Percentiles rank a stretch among this genome's conserved stretches.
Evolutionary conservation across 2,329 filamentous ascomycete species (phyloP).

Genomic region (Helicocarpus griseus): DNA sequence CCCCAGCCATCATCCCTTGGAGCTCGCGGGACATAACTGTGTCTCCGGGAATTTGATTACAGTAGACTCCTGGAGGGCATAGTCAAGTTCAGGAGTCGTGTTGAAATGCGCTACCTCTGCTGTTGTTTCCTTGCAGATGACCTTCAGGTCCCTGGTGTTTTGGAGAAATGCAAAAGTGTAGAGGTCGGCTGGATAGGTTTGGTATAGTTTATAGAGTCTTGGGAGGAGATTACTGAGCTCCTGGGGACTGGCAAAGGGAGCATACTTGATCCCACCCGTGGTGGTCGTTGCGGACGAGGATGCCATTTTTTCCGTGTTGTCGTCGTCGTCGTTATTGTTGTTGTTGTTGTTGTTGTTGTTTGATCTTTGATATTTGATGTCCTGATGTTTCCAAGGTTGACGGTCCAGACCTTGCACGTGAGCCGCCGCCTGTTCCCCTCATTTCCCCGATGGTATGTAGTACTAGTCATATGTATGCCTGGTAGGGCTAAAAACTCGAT

Average conservation of each 20-base stretch:
- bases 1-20: not conserved
- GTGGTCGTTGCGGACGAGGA: not conserved
- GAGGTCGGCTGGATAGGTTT: not conserved
- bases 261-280: not conserved
- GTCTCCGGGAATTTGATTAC: not conserved
- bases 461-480: too few species aligned
- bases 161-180: conserved; percentile 3
- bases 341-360: not conserved
- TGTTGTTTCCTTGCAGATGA: conserved; percentile 5
- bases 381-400: too few species aligned
- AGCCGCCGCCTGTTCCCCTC: too few species aligned
- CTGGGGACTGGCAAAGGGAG: not conserved
- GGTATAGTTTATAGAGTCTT: not conserved
- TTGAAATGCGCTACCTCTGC: not conserved
- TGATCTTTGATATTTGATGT: too few species aligned
- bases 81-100: not conserved
- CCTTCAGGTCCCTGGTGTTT: conserved; percentile 2
- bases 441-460: too few species aligned
- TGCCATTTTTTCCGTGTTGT: not conserved
- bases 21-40: not conserved
- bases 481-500: too few species aligned
- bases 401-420: too few species aligned
- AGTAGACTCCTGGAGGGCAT: not conserved
- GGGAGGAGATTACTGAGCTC: conserved; percentile 4
- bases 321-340: not conserved